These are phyloP conservation scores for Picea glauca DNA, from an alignment of 75 land plant genomes.

Conservation along the genomic window DNA sequence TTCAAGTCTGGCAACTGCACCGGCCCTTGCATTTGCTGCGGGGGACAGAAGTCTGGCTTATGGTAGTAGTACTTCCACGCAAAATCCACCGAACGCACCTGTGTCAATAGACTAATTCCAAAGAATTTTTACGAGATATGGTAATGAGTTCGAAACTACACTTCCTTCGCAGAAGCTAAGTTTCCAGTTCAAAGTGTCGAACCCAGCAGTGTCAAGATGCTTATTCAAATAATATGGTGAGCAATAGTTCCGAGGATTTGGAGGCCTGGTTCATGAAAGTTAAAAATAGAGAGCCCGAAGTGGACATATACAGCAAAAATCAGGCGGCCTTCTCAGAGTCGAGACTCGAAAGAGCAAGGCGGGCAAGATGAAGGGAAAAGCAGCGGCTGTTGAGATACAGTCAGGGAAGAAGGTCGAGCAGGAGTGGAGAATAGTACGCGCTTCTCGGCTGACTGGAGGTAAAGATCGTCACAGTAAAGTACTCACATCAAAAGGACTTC, in stretches of 20 bases:
- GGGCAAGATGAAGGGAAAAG: neutral
- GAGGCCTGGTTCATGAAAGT: too few species aligned
- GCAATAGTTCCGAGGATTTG: neutral
- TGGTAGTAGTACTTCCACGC: too few species aligned
- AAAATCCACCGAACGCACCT: too few species aligned
- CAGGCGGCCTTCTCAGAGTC: neutral
- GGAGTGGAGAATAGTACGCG: conserved; percentile 12
- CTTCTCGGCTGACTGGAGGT: conserved; percentile 18
- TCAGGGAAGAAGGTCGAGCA: neutral
- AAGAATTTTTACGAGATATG: neutral
- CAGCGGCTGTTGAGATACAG: neutral
- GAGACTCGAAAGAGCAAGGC: neutral
- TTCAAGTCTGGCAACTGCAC: too few species aligned
- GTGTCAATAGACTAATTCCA: too few species aligned
- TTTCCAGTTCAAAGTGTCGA: neutral
- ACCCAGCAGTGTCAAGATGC: neutral
- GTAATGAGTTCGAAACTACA: neutral
- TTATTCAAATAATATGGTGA: neutral
- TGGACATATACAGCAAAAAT: too few species aligned
- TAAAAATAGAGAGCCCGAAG: too few species aligned
- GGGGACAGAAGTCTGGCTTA: too few species aligned
- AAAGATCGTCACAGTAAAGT: conserved; percentile 39
- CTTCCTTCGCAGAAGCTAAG: neutral
- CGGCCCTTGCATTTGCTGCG: too few species aligned
- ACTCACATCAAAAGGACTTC: conserved; percentile 21